Evolutionary conservation across 1,284 basidiomycete species (phyloP), one percentile per base, ranked within the genome.

Genomic region (Coniferiporia sulphurascens): DNA sequence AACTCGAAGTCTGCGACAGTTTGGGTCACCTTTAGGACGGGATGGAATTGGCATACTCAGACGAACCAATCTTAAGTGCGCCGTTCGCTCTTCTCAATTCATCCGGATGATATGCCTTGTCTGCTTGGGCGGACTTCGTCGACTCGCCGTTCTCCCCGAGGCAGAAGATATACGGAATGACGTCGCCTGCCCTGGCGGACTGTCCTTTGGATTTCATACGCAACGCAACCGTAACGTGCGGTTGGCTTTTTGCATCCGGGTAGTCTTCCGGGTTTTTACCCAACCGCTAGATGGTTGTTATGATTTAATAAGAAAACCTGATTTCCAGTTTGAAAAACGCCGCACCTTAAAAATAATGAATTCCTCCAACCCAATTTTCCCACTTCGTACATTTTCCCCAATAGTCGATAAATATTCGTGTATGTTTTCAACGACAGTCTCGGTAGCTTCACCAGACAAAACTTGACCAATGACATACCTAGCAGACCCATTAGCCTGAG

Each of bases 121-220:
- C 94, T 4, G 95, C 95, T 69, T 97, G 93, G 3, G 85, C 86
- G 1, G 82, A 82, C 72, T 90, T 94, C 5, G 86, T 77, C 0
- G 79, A 75, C 62, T 89, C 86, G 35, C 91, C 91, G 60, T 87
- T 87, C 17, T 88, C 84, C 3, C 84, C 82, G 1, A 92, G 67
- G 70, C 96, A 99, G 70, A 99, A 98, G 57, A 99, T 84, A 72
- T 99, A 99, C 0, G 95, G 88, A 63, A 99, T 92, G 61, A 99
- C 95, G 71, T 98, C 95, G 52, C 96, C 95, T 3, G 82, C 84
- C 43, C 89, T 85, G 0, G 93, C 89, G 17, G 84, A 85, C 4
- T 83, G 84, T 35, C 95, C 94, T 65, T 86, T 89, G 1, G 85
- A 81, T 73, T 95, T 96, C 87, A 97, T 87, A 34, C 93, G 83